Conservation (phyloP, 73 alveolate species). For the Effrenium voratum region DNA sequence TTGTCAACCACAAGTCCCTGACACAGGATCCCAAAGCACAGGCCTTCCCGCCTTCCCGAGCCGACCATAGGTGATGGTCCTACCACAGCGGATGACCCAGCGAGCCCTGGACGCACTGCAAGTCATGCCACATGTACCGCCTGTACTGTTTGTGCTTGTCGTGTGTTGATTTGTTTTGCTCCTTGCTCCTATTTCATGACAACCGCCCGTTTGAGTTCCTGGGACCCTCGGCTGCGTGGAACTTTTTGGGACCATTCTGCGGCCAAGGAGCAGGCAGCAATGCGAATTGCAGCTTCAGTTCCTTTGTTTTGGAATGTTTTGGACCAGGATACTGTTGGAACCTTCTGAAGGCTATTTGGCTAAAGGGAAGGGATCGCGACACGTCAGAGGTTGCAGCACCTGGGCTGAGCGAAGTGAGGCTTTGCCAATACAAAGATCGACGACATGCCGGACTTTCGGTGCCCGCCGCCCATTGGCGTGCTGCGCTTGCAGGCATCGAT, state of each 20-base stretch:
- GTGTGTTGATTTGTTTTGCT: neutral
- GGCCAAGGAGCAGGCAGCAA: no score
- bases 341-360: neutral
- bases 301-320: neutral
- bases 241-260: no score
- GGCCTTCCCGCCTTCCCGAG: no score
- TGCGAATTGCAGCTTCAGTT: no score
- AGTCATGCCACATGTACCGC: neutral
- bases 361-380: neutral
- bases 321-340: no score
- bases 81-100: constrained; percentile 74
- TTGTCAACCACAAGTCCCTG: neutral
- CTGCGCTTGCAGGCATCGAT: constrained; percentile 17
- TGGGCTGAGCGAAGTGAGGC: neutral
- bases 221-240: no score
- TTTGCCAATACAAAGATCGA: constrained; percentile 83
- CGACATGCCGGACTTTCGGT: constrained; percentile 77
- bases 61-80: constrained; percentile 41
- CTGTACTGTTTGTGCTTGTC: neutral
- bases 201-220: no score
- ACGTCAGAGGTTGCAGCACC: neutral
- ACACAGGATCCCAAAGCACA: neutral
- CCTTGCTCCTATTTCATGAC: neutral
- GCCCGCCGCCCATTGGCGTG: constrained; percentile 69
- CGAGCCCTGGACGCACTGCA: neutral